A percentile compares a stretch with the other conserved stretches of the same genome.
These are phyloP conservation scores for Citrus hindsii DNA, from an alignment of 345 rosid species.

Conservation along the genomic window DNA sequence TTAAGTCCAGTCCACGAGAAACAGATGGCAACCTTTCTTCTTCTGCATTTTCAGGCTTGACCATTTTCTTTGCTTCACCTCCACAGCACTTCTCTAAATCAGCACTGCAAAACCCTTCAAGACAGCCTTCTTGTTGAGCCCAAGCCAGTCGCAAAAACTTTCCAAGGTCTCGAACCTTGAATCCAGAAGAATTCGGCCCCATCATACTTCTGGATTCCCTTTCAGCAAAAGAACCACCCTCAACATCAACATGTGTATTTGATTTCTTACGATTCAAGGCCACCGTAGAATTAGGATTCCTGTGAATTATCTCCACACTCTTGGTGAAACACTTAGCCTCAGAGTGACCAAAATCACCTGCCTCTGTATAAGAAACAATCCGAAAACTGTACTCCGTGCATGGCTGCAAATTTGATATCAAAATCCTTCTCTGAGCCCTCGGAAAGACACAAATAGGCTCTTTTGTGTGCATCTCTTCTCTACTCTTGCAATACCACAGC, in stretches of 20 bases:
- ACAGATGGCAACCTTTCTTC: conserved; percentile 42
- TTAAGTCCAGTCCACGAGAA: conserved; percentile 69
- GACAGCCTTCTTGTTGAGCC: conserved; percentile 73
- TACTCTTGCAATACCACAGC: conserved; percentile 81
- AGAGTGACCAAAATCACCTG: conserved; percentile 59
- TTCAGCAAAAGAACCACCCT: conserved; percentile 40
- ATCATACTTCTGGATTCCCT: conserved; percentile 26
- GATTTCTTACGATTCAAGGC: conserved; percentile 28
- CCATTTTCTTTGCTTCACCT: conserved; percentile 38
- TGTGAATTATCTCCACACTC: conserved; percentile 59
- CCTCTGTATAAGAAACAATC: conserved; percentile 53
- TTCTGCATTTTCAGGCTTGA: conserved; percentile 31
- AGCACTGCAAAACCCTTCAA: conserved; percentile 61
- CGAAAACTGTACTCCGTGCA: conserved; percentile 77
- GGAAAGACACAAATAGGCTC: conserved; percentile 60
- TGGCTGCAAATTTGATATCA: conserved; percentile 76
- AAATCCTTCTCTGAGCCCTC: conserved; percentile 67
- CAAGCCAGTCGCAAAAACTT: conserved; percentile 60
- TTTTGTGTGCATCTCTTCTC: conserved; percentile 53
- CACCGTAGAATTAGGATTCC: conserved; percentile 34
- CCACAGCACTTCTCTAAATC: conserved; percentile 59
- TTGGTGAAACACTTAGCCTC: conserved; percentile 67
- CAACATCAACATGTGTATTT: conserved; percentile 25
- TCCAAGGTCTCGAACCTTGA: conserved; percentile 73
- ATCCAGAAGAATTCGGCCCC: conserved; percentile 43